Evolutionary conservation across 208 protist genomes (phyloP).

Genomic region (Acanthamoeba sp.): DNA sequence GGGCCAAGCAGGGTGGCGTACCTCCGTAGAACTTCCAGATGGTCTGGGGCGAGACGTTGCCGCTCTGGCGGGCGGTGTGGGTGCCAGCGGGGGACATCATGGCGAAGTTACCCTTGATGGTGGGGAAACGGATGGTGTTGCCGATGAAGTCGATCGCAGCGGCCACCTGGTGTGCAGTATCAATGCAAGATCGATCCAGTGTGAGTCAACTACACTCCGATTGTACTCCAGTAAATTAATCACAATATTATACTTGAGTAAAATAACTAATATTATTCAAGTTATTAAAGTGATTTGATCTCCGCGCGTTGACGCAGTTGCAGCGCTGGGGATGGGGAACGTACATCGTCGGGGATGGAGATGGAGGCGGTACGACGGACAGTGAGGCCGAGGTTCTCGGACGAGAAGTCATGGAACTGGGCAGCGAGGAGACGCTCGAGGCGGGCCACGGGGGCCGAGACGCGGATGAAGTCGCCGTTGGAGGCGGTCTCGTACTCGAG

Average conservation of each 20-base stretch:
- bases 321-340: background rate
- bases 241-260: background rate
- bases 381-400: background rate
- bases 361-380: background rate
- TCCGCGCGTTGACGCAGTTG: too few relatives aligned
- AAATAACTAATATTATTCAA: background rate
- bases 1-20: too few relatives aligned
- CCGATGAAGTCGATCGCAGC: constrained; percentile 38
- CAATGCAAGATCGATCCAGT: background rate
- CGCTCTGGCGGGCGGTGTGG: background rate
- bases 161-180: background rate
- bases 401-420: constrained; percentile 51
- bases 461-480: constrained; percentile 53
- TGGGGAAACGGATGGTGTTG: constrained; percentile 68
- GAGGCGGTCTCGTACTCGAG: background rate
- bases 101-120: background rate
- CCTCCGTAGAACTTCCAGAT: constrained; percentile 67
- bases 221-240: background rate
- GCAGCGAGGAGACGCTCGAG: background rate
- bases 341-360: background rate
- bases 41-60: constrained; percentile 14
- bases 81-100: constrained; percentile 4
- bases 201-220: background rate
- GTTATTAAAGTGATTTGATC: too few relatives aligned
- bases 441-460: background rate